Evolutionary conservation across 257 asterid species (phyloP).

Genomic region (Solanum chiquidenum): DNA sequence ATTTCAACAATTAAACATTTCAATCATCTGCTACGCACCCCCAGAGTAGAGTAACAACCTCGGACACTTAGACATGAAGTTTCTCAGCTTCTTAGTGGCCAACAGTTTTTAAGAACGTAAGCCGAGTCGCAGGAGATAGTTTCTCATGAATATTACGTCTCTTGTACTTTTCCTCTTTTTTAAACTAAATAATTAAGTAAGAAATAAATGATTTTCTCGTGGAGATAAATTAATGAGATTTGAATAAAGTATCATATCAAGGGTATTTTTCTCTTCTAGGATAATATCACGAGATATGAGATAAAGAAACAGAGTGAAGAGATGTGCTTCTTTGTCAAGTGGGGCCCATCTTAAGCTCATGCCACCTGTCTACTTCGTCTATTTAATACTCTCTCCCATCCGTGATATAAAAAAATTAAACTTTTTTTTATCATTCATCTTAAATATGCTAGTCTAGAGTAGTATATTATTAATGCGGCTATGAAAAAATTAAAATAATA

Average conservation of each 20-base stretch:
- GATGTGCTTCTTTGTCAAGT: conserved; percentile 4
- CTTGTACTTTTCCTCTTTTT: not conserved
- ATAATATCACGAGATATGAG: not conserved
- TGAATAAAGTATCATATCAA: not conserved
- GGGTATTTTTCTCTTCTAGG: not conserved
- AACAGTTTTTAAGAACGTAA: not conserved
- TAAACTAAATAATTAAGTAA: too few relatives aligned
- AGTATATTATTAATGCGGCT: not conserved
- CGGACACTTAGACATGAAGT: not conserved
- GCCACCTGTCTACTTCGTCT: conserved; percentile 10
- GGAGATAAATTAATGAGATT: not conserved
- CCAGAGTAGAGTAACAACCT: not conserved
- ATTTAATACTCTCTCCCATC: not conserved
- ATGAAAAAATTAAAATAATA: too few relatives aligned
- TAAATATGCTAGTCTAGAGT: not conserved
- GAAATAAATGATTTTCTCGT: not conserved
- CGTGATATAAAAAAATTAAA: not conserved
- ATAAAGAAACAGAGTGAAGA: not conserved
- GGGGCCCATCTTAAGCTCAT: conserved; percentile 3
- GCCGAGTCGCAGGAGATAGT: not conserved
- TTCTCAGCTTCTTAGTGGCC: not conserved
- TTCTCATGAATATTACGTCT: not conserved
- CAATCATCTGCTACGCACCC: not conserved
- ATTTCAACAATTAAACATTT: not conserved
- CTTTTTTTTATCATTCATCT: not conserved